Conservation (phyloP, 179 eudicot genomes). For the Monotropa hypopitys region DNA sequence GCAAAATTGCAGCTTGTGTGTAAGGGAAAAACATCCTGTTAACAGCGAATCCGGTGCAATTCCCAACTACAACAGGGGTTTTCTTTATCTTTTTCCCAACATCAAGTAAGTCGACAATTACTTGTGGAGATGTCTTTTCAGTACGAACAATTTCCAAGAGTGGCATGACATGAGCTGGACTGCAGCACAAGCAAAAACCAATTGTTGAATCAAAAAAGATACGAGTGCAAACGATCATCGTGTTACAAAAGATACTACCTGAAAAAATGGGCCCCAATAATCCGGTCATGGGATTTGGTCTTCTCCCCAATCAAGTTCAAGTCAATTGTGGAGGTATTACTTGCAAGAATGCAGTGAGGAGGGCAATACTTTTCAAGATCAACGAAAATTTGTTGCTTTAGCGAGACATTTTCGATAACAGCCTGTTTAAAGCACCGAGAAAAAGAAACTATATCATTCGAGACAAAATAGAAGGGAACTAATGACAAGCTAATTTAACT, state of each 20-base stretch:
- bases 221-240: not conserved
- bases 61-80: conserved; percentile 88
- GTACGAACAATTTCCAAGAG: conserved; percentile 94
- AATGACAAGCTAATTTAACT: not conserved
- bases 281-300: conserved; percentile 70
- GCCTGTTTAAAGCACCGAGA: conserved; percentile 40
- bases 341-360: conserved; percentile 86
- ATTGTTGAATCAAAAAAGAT: not conserved
- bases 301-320: conserved; percentile 80
- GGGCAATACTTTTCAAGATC: conserved; percentile 85
- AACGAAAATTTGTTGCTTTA: conserved; percentile 81
- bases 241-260: conserved; percentile 30
- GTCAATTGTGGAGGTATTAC: conserved; percentile 95
- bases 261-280: conserved; percentile 91
- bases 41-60: conserved; percentile 97
- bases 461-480: not conserved
- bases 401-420: conserved; percentile 70
- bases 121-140: conserved; percentile 80
- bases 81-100: conserved; percentile 86
- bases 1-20: conserved; percentile 73
- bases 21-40: conserved; percentile 92
- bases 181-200: conserved; percentile 25
- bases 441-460: not conserved
- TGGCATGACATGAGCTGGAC: conserved; percentile 96
- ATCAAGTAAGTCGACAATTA: conserved; percentile 66